Evolutionary conservation across 495 filamentous ascomycete genomes (phyloP).

Genomic region (Penicillium verhagenii): DNA sequence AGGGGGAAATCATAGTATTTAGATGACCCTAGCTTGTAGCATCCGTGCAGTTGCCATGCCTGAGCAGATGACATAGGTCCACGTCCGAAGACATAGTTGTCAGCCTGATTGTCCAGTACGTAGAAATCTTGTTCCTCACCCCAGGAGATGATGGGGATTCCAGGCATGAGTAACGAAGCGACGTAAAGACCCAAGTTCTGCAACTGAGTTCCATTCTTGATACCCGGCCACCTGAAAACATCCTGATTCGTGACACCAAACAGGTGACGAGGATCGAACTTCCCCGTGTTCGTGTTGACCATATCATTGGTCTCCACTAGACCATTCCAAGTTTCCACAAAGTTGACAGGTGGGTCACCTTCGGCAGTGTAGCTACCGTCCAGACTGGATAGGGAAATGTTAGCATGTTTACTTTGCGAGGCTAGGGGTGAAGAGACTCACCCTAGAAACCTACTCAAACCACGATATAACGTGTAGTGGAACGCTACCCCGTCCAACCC

Average conservation of each 20-base stretch:
- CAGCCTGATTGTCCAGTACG: constrained; percentile 62
- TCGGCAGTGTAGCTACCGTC: constrained; percentile 60
- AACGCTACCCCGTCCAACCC: constrained; percentile 67
- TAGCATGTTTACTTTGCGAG: background rate
- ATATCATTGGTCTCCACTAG: constrained; percentile 65
- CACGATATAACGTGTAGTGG: constrained; percentile 68
- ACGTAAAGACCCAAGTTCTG: constrained; percentile 62
- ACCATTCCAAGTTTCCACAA: constrained; percentile 56
- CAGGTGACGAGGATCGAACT: constrained; percentile 70
- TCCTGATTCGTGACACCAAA: constrained; percentile 71
- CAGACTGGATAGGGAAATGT: constrained; percentile 20
- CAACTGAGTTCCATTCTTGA: constrained; percentile 58
- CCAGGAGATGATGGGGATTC: constrained; percentile 63
- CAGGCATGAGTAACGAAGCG: constrained; percentile 62
- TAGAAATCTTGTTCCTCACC: constrained; percentile 74
- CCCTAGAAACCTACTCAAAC: constrained; percentile 62
- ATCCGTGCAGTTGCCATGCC: constrained; percentile 69
- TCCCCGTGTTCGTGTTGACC: constrained; percentile 60
- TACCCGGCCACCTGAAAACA: constrained; percentile 70
- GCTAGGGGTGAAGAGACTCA: background rate
- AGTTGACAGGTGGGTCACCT: constrained; percentile 57
- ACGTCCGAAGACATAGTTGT: constrained; percentile 70
- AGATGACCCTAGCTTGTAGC: constrained; percentile 53
- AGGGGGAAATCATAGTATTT: constrained; percentile 62
- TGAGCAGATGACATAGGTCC: constrained; percentile 62